Percentiles rank a stretch among this genome's conserved stretches.
These are phyloP conservation scores for Cladophialophora psammophila DNA, from an alignment of 2,329 filamentous ascomycete genomes.

Conservation along the genomic window DNA sequence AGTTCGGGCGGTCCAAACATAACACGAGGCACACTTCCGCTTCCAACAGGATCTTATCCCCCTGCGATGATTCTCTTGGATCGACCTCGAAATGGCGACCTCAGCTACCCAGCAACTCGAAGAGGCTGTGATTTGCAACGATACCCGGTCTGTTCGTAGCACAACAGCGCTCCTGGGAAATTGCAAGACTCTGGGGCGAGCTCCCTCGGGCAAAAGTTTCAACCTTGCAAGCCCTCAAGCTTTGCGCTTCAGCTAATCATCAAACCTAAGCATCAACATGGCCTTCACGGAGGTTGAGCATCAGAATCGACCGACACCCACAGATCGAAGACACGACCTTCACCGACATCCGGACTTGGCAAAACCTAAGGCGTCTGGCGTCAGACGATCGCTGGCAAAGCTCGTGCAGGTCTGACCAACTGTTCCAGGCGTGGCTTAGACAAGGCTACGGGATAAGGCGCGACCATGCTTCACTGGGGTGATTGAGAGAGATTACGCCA, in stretches of 20 bases:
- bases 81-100: not conserved
- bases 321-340: not conserved
- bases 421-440: conserved; percentile 1
- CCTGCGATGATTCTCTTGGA: not conserved
- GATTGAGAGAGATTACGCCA: not conserved
- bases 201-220: not conserved
- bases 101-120: not conserved
- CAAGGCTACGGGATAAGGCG: conserved; percentile 6
- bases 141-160: not conserved
- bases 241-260: not conserved
- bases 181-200: not conserved
- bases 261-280: not conserved
- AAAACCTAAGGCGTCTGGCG: not conserved
- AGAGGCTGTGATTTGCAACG: not conserved
- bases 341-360: conserved; percentile 5
- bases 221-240: not conserved
- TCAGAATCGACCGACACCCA: not conserved
- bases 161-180: not conserved
- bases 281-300: not conserved
- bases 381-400: not conserved
- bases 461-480: not conserved
- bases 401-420: not conserved
- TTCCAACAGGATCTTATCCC: not conserved
- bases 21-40: not conserved
- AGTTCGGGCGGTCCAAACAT: too few species aligned